phyloP scores from a whole-genome alignment of 176 grass and related monocot species.

The Raddia distichophylla region DNA sequence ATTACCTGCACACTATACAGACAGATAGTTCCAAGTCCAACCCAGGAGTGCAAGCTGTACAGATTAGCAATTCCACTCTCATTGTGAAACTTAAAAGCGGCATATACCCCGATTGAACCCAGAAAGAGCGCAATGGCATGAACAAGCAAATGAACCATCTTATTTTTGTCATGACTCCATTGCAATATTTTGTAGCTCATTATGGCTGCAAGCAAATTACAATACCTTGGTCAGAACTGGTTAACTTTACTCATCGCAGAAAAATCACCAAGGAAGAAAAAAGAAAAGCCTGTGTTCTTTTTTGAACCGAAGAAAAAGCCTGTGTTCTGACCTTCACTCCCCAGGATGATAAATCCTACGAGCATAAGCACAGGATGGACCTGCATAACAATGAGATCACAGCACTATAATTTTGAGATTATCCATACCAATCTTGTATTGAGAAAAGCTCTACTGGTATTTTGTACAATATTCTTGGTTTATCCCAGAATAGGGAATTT shows the following conservation, averaged over 20 bases:
- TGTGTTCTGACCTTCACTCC: constrained; percentile 62
- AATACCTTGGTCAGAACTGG: constrained; percentile 28
- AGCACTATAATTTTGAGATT: background rate
- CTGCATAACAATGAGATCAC: constrained; percentile 26
- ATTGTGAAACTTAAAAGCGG: constrained; percentile 87
- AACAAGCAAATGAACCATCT: constrained; percentile 69
- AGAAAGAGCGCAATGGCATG: constrained; percentile 67
- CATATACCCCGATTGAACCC: constrained; percentile 65
- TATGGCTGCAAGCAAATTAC: constrained; percentile 60
- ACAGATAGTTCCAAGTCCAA: constrained; percentile 73
- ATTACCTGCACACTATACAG: constrained; percentile 79
- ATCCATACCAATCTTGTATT: background rate
- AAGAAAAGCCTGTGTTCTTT: background rate
- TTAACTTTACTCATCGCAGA: background rate
- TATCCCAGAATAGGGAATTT: background rate
- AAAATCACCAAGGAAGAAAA: constrained; percentile 19
- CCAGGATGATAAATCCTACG: constrained; percentile 80
- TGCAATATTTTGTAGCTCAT: constrained; percentile 82
- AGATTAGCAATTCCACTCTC: constrained; percentile 77
- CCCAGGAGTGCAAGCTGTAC: constrained; percentile 93
- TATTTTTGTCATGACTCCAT: constrained; percentile 71
- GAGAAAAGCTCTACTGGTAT: background rate
- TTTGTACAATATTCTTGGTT: background rate
- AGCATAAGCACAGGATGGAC: constrained; percentile 90
- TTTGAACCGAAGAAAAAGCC: background rate